phyloP scores from a whole-genome alignment of 371 early-diverging fungal genomes.

The Conidiobolus incongruus region DNA sequence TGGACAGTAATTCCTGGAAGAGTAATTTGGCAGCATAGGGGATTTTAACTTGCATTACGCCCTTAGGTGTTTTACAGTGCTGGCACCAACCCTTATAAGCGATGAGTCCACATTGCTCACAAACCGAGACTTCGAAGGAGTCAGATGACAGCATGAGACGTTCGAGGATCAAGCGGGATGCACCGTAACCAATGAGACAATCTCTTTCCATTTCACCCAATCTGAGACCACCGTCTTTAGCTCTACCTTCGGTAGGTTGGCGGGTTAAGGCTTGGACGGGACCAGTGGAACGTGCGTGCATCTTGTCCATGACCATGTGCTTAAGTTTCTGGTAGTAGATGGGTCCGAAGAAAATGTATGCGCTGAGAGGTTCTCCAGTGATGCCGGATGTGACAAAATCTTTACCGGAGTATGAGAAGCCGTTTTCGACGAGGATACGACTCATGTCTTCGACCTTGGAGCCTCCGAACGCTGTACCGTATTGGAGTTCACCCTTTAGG shows the following conservation, averaged over 20 bases:
- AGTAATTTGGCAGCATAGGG: conserved; percentile 93
- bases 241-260: conserved; percentile 98
- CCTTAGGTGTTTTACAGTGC: conserved; percentile 70
- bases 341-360: conserved; percentile 97
- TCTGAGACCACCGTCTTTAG: conserved; percentile 93
- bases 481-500: conserved; percentile 80
- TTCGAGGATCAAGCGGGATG: conserved; percentile 80
- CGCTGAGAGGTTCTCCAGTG: conserved; percentile 82
- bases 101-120: conserved; percentile 81
- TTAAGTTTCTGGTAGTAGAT: conserved; percentile 97
- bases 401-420: conserved; percentile 98
- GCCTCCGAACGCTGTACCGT: conserved; percentile 96
- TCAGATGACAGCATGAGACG: conserved; percentile 92
- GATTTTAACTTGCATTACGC: conserved; percentile 76
- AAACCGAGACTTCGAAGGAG: conserved; percentile 80
- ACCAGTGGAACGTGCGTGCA: conserved; percentile 96
- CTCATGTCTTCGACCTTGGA: conserved; percentile 94
- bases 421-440: conserved; percentile 74
- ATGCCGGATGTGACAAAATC: conserved; percentile 91
- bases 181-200: conserved; percentile 97
- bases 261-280: conserved; percentile 88
- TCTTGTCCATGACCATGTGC: conserved; percentile 99
- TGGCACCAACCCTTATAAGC: conserved; percentile 93
- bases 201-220: conserved; percentile 99
- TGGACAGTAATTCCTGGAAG: conserved; percentile 92